phyloP scores from a whole-genome alignment of 805 yeast species.

The Candida adriatica region DNA sequence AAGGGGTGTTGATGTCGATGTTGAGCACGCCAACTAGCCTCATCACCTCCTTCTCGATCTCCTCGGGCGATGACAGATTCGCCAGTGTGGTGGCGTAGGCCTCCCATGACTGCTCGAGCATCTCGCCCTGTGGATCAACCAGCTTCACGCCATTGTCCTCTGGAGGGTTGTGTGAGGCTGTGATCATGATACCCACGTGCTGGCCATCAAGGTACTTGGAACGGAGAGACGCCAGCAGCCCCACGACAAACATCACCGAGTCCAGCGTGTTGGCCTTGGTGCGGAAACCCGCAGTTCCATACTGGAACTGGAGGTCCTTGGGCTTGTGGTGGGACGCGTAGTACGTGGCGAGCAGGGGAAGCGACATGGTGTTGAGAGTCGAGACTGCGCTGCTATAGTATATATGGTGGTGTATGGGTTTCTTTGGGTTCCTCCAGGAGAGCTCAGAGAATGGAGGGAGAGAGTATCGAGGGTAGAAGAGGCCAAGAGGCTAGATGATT shows the following conservation, averaged over 20 bases:
- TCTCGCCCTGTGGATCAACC: slow-evolving; percentile 90
- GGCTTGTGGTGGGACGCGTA: slow-evolving; percentile 33
- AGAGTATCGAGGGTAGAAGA: too few species aligned
- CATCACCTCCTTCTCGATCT: slow-evolving; percentile 32
- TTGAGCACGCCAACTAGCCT: slow-evolving; percentile 32
- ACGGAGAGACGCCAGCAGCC: slow-evolving; percentile 74
- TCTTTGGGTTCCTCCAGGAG: too few species aligned
- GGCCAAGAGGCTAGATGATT: too few species aligned
- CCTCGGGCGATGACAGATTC: slow-evolving; percentile 47
- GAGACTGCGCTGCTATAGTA: too few species aligned
- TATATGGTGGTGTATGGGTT: too few species aligned
- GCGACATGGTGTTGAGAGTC: too few species aligned
- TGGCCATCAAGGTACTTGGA: slow-evolving; percentile 64
- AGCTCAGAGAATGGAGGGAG: too few species aligned
- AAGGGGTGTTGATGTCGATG: slow-evolving; percentile 38
- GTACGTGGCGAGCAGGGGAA: slow-evolving; percentile 9
- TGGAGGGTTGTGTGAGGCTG: slow-evolving; percentile 94
- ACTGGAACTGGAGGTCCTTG: slow-evolving; percentile 39
- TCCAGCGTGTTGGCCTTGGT: slow-evolving; percentile 63
- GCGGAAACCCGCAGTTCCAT: slow-evolving; percentile 98
- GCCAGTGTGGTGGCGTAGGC: slow-evolving; percentile 72
- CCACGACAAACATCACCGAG: slow-evolving; percentile 78
- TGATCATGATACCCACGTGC: slow-evolving; percentile 91
- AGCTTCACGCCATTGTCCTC: slow-evolving; percentile 86
- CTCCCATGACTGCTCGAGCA: slow-evolving; percentile 86